Conservation (phyloP, 352 stramenopile species). For the Phytopythium boreale region DNA sequence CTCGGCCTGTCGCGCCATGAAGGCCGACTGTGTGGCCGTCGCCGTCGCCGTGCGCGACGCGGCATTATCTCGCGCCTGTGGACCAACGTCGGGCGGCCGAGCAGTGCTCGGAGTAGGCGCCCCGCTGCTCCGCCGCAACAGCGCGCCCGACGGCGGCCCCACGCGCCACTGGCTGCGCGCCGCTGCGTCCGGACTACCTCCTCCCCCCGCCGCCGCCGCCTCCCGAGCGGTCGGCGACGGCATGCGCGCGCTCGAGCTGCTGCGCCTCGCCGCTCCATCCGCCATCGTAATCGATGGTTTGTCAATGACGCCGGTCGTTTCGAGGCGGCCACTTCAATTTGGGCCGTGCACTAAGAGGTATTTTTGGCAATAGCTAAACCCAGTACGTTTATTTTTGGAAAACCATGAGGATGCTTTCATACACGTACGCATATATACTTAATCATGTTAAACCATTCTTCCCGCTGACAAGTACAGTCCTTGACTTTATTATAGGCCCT, state of each 20-base stretch:
- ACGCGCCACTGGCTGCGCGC: slow-evolving; percentile 1
- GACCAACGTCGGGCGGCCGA: background rate
- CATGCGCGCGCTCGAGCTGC: background rate
- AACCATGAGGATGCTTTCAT: no score
- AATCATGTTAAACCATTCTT: no score
- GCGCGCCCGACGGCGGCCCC: background rate
- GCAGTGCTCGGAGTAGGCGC: background rate
- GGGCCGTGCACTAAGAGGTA: background rate
- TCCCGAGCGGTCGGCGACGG: background rate
- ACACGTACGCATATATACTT: no score
- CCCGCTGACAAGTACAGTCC: no score
- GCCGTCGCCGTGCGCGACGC: slow-evolving; percentile 8
- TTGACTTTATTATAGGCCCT: background rate
- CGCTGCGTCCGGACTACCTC: background rate
- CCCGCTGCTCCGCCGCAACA: slow-evolving; percentile 4
- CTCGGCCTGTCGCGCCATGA: slow-evolving; percentile 76
- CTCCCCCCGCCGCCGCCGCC: background rate
- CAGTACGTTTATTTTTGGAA: no score
- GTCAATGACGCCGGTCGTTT: background rate
- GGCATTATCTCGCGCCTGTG: background rate
- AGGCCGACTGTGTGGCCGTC: slow-evolving; percentile 39
- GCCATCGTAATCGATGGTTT: background rate
- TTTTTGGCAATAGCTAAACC: no score
- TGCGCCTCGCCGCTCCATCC: background rate
- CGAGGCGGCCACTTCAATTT: slow-evolving; percentile 1